Base-by-base conservation (phyloP, 306 rosid genomes). In the Sphenostylis stenocarpa region DNA sequence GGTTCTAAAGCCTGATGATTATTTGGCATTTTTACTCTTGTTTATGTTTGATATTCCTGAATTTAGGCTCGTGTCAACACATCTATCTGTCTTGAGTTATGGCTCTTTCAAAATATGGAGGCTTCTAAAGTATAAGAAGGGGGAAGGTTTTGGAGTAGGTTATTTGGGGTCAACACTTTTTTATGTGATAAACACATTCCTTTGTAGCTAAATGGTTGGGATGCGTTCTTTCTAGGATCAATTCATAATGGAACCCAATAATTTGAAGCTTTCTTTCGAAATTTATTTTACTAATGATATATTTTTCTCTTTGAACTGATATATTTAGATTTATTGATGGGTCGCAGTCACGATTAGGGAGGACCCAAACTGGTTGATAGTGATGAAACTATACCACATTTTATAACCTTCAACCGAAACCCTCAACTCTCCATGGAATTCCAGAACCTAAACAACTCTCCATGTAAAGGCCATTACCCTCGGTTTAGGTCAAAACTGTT, bases 61-160 rank as follows among this genome's bases (percentile, higher is more conserved):
- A n/a, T n/a, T n/a, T n/a, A n/a, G n/a, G n/a, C n/a, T n/a, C n/a
- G n/a, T 6, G 23, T 38, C 13, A 38, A 38, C 43, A 38, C 43
- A 9, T 12, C 34, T 57, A 28, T 58, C 76, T 45, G 16, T 34
- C 39, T 67, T 73, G 66, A 41, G 49, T 64, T 41, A 49, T 76
- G 57, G 39, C 81, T 41, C 67, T 52, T 14, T 70, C 53, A 29
- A 39, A 47, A 44, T 47, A 23, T 19, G 8, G 61, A 47, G 41
- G 77, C 55, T 58, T 68, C 24, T 57, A 56, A 44, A 43, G 49
- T 36, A 49, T n/a, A 10, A 6, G 34, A 9, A 61, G 48, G 5
- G 48, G 4, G 49, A 17, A 41, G 41, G 44, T 58, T 11, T 28
- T 58, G 67, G 26, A 48, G 31, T 38, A 70, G 14, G 36, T 48